Conservation (phyloP, 129 eudicot species). For the Helianthus annuus region HanXRQr2.0-SUNRISE NC_035436.2:117478063-117478562, state of each 20-base stretch:
- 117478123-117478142: slow-evolving; percentile 46
- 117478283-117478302: not conserved
- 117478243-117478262: slow-evolving; percentile 54
- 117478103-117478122: slow-evolving; percentile 1
- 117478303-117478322: not conserved
- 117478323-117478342: slow-evolving; percentile 7
- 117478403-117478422: slow-evolving; percentile 65
- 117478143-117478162: slow-evolving; percentile 58
- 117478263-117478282: slow-evolving; percentile 59
- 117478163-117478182: slow-evolving; percentile 61
- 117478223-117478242: slow-evolving; percentile 39
- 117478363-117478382: slow-evolving; percentile 68
- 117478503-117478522: slow-evolving; percentile 68
- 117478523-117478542: slow-evolving; percentile 61
- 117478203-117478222: slow-evolving; percentile 48
- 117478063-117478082: not conserved
- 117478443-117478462: slow-evolving; percentile 59
- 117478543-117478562: slow-evolving; percentile 38
- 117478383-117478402: slow-evolving; percentile 58
- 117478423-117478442: slow-evolving; percentile 57
- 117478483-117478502: slow-evolving; percentile 58
- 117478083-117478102: not conserved
- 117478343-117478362: slow-evolving; percentile 60
- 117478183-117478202: slow-evolving; percentile 63
- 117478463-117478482: slow-evolving; percentile 60